A percentile compares a stretch with the other conserved stretches of the same genome.
Evolutionary conservation across 768 basidiomycete species (phyloP).

Genomic region (Scleroderma citrinum): DNA sequence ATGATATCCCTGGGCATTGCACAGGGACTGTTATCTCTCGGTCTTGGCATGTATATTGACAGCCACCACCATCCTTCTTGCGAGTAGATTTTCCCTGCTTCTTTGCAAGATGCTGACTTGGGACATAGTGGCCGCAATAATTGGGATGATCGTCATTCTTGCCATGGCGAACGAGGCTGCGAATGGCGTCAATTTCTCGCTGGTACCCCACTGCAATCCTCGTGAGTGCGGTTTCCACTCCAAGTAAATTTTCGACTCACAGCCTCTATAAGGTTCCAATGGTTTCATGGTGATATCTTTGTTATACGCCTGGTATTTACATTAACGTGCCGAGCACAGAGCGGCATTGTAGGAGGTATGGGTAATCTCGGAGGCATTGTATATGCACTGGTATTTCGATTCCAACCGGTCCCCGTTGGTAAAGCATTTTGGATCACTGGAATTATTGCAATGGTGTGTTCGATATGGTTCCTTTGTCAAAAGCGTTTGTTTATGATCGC

Average conservation of each 20-base stretch:
- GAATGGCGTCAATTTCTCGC: slow-evolving; percentile 46
- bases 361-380: slow-evolving; percentile 44
- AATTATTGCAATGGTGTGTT: slow-evolving; percentile 31
- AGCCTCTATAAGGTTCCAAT: slow-evolving; percentile 17
- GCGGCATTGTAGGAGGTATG: slow-evolving; percentile 35
- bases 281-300: slow-evolving; percentile 28
- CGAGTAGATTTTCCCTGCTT: slow-evolving; percentile 4
- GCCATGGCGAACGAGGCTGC: slow-evolving; percentile 36
- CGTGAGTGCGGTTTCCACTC: slow-evolving; percentile 18
- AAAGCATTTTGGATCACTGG: slow-evolving; percentile 46
- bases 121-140: slow-evolving; percentile 26
- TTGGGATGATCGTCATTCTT: slow-evolving; percentile 36
- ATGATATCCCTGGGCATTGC: slow-evolving; percentile 37
- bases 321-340: slow-evolving; percentile 9
- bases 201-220: slow-evolving; percentile 45
- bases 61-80: slow-evolving; percentile 14
- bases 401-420: slow-evolving; percentile 34
- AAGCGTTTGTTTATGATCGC: not conserved
- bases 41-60: slow-evolving; percentile 42
- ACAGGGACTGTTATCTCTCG: slow-evolving; percentile 41
- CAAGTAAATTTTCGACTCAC: no score
- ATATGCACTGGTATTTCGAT: slow-evolving; percentile 45
- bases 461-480: not conserved
- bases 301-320: no score
- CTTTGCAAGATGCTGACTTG: not conserved